A percentile compares a stretch with the other conserved stretches of the same genome.
phyloP scores from a whole-genome alignment of 2,329 filamentous ascomycete species.

The Calonectria leucothoes region DNA sequence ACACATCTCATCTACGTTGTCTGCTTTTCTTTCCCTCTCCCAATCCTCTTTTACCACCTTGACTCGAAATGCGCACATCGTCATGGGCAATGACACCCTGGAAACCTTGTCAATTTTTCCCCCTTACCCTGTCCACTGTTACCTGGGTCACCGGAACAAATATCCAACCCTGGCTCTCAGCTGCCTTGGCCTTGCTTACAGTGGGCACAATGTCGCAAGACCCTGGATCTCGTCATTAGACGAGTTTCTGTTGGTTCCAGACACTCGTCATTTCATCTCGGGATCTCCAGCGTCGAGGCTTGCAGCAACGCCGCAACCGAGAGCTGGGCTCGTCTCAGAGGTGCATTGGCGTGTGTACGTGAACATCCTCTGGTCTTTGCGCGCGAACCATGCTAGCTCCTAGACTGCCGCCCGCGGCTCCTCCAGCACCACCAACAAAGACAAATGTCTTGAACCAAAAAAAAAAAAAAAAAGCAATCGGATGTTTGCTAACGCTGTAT shows the following conservation, averaged over 20 bases:
- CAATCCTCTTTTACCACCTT: not conserved
- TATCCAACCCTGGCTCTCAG: slow-evolving; percentile 20
- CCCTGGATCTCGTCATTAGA: slow-evolving; percentile 2
- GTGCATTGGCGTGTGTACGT: not conserved
- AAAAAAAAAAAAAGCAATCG: not conserved
- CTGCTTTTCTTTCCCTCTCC: not conserved
- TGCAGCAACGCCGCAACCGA: not conserved
- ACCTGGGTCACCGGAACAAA: slow-evolving; percentile 22
- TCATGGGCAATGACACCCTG: slow-evolving; percentile 7
- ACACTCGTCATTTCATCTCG: not conserved
- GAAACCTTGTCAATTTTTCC: slow-evolving; percentile 9
- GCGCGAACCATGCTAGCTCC: not conserved
- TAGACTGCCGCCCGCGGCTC: not conserved
- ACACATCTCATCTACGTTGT: not conserved
- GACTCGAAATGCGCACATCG: not conserved
- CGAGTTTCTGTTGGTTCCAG: not conserved
- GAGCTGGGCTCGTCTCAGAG: not conserved
- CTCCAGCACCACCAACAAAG: not conserved
- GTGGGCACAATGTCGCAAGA: slow-evolving; percentile 14
- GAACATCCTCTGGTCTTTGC: slow-evolving; percentile 2
- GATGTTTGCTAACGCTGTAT: slow-evolving; percentile 28
- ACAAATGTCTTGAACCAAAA: not conserved
- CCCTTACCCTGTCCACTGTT: slow-evolving; percentile 13
- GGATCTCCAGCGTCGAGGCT: not conserved
- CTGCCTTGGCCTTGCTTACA: slow-evolving; percentile 15